Percentiles rank a stretch among this genome's conserved stretches.
Conservation (phyloP, 2,329 filamentous ascomycete species). For the Cadophora sp. region DNA sequence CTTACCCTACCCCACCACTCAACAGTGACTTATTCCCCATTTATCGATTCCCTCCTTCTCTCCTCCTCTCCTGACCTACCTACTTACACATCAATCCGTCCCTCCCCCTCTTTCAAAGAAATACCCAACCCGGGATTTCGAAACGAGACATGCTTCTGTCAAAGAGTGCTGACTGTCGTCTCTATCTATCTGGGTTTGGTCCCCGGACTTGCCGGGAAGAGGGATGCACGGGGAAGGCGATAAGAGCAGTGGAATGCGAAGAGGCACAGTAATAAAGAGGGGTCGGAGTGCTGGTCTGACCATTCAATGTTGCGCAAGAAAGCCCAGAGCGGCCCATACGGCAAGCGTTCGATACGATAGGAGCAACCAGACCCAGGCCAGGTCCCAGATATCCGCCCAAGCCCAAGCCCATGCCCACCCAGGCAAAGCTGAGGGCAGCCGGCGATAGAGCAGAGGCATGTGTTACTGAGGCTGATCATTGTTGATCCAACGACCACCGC, state of each 20-base stretch:
- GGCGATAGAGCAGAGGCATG: conserved; percentile 29
- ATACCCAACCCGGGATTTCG: background rate
- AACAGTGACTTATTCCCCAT: background rate
- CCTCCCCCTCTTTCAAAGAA: conserved; percentile 3
- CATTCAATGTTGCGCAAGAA: conserved; percentile 8
- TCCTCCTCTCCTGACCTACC: background rate
- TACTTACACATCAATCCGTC: background rate
- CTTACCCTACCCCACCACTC: background rate
- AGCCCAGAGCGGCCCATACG: conserved; percentile 2
- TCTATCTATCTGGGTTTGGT: background rate
- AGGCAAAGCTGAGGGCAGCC: background rate
- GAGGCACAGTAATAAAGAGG: conserved; percentile 18
- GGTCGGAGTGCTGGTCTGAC: conserved; percentile 21
- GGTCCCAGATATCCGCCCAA: background rate
- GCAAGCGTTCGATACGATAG: background rate
- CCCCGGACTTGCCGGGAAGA: conserved; percentile 13
- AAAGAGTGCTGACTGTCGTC: conserved; percentile 2
- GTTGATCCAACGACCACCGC: conserved; percentile 24
- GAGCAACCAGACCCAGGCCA: background rate
- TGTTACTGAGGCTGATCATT: conserved; percentile 34
- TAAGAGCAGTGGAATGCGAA: background rate
- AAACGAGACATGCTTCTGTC: conserved; percentile 3
- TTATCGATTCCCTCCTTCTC: background rate
- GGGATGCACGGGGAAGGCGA: background rate
- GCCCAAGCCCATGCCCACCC: background rate